Evolutionary conservation across 768 basidiomycete species (phyloP).

Genomic region (Thelephora aurantiotincta): DNA sequence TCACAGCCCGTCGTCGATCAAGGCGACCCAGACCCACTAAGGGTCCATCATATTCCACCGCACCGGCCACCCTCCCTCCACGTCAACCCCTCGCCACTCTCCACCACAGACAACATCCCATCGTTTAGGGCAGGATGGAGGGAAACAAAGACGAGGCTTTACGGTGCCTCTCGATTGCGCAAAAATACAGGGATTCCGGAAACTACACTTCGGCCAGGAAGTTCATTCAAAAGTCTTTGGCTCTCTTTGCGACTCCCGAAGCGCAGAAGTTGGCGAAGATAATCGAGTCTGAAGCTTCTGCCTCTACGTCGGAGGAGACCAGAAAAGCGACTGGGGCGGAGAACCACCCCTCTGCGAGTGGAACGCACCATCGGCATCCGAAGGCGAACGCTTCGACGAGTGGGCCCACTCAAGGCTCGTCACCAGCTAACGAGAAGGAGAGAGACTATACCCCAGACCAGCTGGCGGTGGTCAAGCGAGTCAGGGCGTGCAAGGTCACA

Average conservation of each 20-base stretch:
- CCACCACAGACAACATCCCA: not conserved
- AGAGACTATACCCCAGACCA: constrained; percentile 84
- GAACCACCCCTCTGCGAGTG: constrained; percentile 60
- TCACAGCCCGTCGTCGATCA: no score
- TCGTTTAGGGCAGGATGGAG: constrained; percentile 34
- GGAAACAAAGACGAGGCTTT: constrained; percentile 86
- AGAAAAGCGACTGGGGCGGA: constrained; percentile 34
- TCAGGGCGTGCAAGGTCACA: constrained; percentile 73
- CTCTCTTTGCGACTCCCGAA: constrained; percentile 68
- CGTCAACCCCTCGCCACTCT: constrained; percentile 1
- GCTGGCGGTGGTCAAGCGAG: constrained; percentile 67
- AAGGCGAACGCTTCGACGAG: constrained; percentile 44
- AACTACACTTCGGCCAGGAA: constrained; percentile 72
- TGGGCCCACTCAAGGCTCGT: constrained; percentile 18
- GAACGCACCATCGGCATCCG: constrained; percentile 48
- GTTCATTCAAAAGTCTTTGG: constrained; percentile 80
- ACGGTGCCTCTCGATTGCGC: constrained; percentile 68
- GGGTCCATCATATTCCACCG: not conserved
- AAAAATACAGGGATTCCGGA: constrained; percentile 54
- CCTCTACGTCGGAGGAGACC: constrained; percentile 11
- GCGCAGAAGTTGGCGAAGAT: constrained; percentile 51
- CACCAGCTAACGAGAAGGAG: constrained; percentile 36
- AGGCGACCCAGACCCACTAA: no score
- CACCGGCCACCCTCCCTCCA: constrained; percentile 8
- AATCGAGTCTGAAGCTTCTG: constrained; percentile 41